Evolutionary conservation across 164 flowering plant genomes (phyloP), one percentile per base, ranked within the genome.

Genomic region (Chloranthus sessilifolius): DNA sequence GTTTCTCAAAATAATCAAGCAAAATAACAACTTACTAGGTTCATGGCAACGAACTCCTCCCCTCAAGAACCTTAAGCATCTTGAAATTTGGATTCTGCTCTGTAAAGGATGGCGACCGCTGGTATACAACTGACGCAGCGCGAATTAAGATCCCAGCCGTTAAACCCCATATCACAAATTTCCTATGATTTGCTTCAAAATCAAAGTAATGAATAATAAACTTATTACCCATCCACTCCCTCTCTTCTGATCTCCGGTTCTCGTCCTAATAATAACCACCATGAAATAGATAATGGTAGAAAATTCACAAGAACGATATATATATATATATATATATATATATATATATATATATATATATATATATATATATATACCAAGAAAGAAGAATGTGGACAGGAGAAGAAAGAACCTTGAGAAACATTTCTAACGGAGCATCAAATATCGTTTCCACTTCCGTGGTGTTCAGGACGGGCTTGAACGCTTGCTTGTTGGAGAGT

Each of bases 391-490:
- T n/a, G n/a, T n/a, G n/a, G n/a, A n/a, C n/a, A n/a, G n/a, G n/a
- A n/a, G n/a, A n/a, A n/a, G n/a, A 42, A n/a, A 11, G 10, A 53
- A 91, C 96, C 98, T 85, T 82, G 53, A 91, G 69, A 64, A 88
- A 91, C 96, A 91, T 91, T 69, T 91, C 96, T 57, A 91, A 65
- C 16, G 98, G 96, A 53, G 80, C 95, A 58, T 91, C 88, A 49
- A 91, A 91, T 45, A 88, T 66, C 22, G 65, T 74, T 50, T 88
- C 95, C 27, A 88, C 98, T 65, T 88, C 98, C 6, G 66, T 78
- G 53, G 80, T 62, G 62, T 82, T 88, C 20, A 77, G 81, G 4
- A 38, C 35, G 2, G 98, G 91, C 25, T 64, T 65, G 61, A 83
- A 92, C 21, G 81, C 74, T 23, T 68, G 59, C 60, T 58, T 80